Conservation (phyloP, 2,329 filamentous ascomycete genomes). For the Blastomyces parvus region DNA sequence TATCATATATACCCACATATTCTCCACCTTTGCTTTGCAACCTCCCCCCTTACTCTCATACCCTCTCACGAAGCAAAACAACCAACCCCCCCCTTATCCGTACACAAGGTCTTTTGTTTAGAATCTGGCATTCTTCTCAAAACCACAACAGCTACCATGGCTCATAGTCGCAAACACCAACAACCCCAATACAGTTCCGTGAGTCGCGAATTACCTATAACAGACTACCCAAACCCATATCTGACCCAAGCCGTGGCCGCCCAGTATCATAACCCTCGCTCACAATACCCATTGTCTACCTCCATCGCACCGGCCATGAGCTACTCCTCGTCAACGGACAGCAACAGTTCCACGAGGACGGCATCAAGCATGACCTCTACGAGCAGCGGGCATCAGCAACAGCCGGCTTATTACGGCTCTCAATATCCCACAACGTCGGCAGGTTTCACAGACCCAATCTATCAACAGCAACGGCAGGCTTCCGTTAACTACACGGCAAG, state of each 20-base stretch:
- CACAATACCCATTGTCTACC: conserved; percentile 6
- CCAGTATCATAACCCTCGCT: conserved; percentile 1
- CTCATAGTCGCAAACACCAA: conserved; percentile 5
- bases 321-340: conserved; percentile 17
- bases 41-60: neutral
- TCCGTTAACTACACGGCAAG: neutral
- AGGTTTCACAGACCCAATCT: conserved; percentile 6
- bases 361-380: conserved; percentile 13
- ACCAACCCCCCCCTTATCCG: neutral
- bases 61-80: neutral
- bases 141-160: conserved; percentile 1
- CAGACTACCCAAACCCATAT: conserved; percentile 4
- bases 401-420: neutral
- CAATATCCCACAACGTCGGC: neutral
- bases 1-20: conserved; percentile 1
- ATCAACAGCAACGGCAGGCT: conserved; percentile 4
- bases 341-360: conserved; percentile 15
- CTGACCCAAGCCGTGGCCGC: conserved; percentile 5
- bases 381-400: neutral
- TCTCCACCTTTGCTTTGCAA: neutral
- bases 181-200: conserved; percentile 4
- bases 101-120: neutral
- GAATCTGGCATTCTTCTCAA: neutral
- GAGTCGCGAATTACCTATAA: conserved; percentile 6
- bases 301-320: conserved; percentile 16